Base-by-base conservation (phyloP, 805 yeast genomes). In the Candida alai region DNA sequence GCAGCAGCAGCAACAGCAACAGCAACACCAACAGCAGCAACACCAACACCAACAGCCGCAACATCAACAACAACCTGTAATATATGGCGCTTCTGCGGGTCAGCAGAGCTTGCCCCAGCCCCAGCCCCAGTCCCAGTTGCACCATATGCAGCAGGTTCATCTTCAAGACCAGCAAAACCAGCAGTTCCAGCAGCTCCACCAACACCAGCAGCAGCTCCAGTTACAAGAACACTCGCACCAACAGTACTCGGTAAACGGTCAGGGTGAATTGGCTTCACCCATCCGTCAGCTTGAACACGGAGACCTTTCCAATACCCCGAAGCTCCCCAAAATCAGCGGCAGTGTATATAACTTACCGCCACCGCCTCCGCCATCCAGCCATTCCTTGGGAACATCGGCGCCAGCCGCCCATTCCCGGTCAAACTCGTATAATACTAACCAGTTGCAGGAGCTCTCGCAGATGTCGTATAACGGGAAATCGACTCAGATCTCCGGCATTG, bases 201-300 rank as follows among this genome's bases (percentile, higher is more conserved):
- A 9, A 20, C 41, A 34, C 24, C 42, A 30, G 20, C 35, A 34
- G 35, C 28, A 24, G 25, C 41, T 38, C 11, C 28, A 24, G 9
- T n/a, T n/a, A n/a, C n/a, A n/a, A n/a, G n/a, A n/a, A n/a, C n/a
- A n/a, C n/a, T n/a, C n/a, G n/a, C n/a, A n/a, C n/a, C 32, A 22
- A 12, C 32, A 29, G 11, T 20, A 22, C 13, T 15, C 25, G 4
- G 22, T 12, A 8, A n/a, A n/a, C 24, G 24, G 8, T 21, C 66
- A 46, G 55, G 61, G 38, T 44, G 76, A 45, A 69, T 72, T 35
- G 47, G 55, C 63, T n/a, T 61, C 66, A 3, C 68, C 67, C 2
- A 44, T 52, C 28, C 47, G 56, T 30, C 61, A 52, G 28, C 6
- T 8, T 16, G 22, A 28, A 9, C 24, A 21, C n/a, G 24, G 39